Base-by-base conservation (phyloP, 2,329 filamentous ascomycete genomes). In the Balansia obtecta region DNA sequence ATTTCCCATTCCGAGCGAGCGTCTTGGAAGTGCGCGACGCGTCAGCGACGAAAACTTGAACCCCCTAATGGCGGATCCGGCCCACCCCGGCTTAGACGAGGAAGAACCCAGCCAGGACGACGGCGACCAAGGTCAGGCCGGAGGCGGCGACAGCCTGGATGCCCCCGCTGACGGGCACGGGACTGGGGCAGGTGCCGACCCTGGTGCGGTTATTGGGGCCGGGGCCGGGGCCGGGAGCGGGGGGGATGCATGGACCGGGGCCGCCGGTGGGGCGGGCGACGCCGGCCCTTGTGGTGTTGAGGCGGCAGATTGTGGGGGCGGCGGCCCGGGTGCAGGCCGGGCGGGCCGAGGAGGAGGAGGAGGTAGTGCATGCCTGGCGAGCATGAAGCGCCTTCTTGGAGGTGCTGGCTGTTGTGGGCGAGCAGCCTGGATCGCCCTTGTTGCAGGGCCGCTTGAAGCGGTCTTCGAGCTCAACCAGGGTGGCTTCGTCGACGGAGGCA, bases 121-220 rank as follows among this genome's bases (percentile, higher is more conserved):
- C 45, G 43, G 50, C 46, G 27, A 48, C 18, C 15, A 55, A 12
- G 46, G 46, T 50, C 38, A 50, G 13, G 38, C 16, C 47, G 4
- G 50, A 42, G 32, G 32, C 37, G 34, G 45, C 48, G 27, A 22
- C 18, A 16, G 15, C 44, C 18, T 47, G 40, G 10, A 46, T 16
- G n/a, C 30, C 52, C 7, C 22, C 49, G 42, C 39, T 49, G 32
- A 49, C 27, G 42, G 39, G 11, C 15, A 44, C 42, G 15, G 22
- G 22, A 6, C 41, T 39, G 13, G 38, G 42, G 22, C 32, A 45
- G 40, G 15, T 6, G 18, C 34, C 30, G 20, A 9, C n/a, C 44
- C 32, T 20, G n/a, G 15, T 48, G 39, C 15, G 20, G 38, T 42
- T 46, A 13, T 22, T 37, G 16, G n/a, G n/a, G n/a, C n/a, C n/a